Base-by-base conservation (phyloP, 225 moss, liverwort and hornwort genomes). In the Bryum argenteum region DNA sequence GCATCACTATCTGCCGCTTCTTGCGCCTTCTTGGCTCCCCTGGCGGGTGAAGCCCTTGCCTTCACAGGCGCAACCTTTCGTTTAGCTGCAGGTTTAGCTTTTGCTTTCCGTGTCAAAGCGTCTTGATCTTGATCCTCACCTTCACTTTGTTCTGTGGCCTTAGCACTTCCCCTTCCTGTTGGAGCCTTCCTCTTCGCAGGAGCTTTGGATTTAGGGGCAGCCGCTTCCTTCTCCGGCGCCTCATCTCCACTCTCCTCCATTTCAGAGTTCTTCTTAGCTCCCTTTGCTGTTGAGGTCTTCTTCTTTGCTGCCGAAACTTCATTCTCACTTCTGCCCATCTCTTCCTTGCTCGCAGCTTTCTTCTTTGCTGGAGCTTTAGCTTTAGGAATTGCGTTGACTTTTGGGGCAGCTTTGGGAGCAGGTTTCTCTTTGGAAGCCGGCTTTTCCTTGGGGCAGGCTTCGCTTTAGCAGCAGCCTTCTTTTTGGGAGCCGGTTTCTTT, bases 291-390 rank as follows among this genome's bases (percentile, higher is more conserved):
- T 54, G 68, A 16, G 55, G 78, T 42, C 61, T 71, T 82, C 66
- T 64, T 77, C 66, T 77, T 77, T 8, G 71, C 47, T 26, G 61
- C 40, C 71, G 77, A 43, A 66, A 71, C 58, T 42, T 63, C 50
- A 50, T 26, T 72, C 47, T 75, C 75, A 37, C 15, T 57, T 51
- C 75, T 78, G 26, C 26, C 37, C 17, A 63, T 43, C 62, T 59
- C 70, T 67, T 67, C 72, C 54, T 63, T 45, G 0, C 38, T 28
- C 23, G 48, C 54, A 21, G 78, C 54, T 69, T 60, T 81, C 41
- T 79, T 77, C 82, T 76, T 78, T 9, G 53, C 69, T 54, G 79
- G 39, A 61, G 72, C 69, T 78, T 81, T 78, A 33, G 59, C 66
- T 76, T 82, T 81, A 15, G 61, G 43, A 28, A 74, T 39, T 2